Evolutionary conservation across 805 yeast species (phyloP).

Genomic region (Zygoascus flipseniorum): DNA sequence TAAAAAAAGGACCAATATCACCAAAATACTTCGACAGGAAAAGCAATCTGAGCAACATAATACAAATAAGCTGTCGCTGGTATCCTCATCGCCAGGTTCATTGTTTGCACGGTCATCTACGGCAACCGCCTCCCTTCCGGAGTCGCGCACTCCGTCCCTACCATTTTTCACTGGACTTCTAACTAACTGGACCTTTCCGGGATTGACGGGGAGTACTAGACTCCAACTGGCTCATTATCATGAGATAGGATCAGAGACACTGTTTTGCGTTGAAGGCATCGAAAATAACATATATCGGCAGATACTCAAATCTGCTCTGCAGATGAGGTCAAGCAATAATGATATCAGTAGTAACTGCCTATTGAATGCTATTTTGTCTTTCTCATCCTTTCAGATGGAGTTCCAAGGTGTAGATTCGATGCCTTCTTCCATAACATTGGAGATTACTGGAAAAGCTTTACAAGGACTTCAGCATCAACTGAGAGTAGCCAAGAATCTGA

Average conservation of each 20-base stretch:
- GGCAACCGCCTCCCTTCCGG: not conserved
- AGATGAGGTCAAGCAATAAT: not conserved
- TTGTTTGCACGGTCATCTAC: not conserved
- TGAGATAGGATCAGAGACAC: not conserved
- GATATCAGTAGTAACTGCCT: not conserved
- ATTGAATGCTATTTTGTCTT: not conserved
- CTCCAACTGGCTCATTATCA: not conserved
- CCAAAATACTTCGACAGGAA: no score
- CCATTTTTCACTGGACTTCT: no score
- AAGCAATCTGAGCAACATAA: not conserved
- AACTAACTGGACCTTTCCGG: not conserved
- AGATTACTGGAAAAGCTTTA: not conserved
- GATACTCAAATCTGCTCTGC: not conserved
- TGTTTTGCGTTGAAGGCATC: not conserved
- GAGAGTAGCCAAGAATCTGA: not conserved
- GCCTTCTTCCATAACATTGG: not conserved
- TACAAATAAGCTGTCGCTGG: not conserved
- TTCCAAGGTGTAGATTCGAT: not conserved
- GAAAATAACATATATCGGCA: not conserved
- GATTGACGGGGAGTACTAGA: not conserved
- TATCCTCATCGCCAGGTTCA: not conserved
- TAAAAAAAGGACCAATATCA: not conserved
- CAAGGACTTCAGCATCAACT: not conserved
- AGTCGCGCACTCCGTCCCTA: not conserved
- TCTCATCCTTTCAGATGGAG: not conserved